Base-by-base conservation (phyloP, 1,139 yeast species). In the Geotrichum citri-aurantii region DNA sequence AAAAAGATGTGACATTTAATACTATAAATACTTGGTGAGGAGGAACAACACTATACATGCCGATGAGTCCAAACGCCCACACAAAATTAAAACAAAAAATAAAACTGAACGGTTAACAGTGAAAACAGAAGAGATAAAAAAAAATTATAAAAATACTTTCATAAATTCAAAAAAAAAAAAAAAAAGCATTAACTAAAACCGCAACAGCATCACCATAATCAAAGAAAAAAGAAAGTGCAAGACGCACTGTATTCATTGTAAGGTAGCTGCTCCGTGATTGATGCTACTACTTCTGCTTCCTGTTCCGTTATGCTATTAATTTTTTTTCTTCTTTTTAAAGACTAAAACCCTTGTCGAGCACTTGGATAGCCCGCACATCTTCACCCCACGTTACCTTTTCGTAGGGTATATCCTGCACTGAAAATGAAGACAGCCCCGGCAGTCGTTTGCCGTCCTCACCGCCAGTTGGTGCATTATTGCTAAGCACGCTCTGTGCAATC, bases 301-400 rank as follows among this genome's bases (percentile, higher is more conserved):
- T 48, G 23, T 26, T 26, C 21, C 27, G 8, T 48, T n/a, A 12
- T 11, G 33, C 50, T 24, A 21, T 21, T 11, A 10, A 11, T 14
- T 21, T 48, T 24, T 29, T 23, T 10, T 29, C 3, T 12, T 11
- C 3, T 4, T 12, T 2, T 31, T 52, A 52, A 11, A 59, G 54
- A 33, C 60, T 62, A 48, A 68, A 65, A 29, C 68, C 64, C 52
- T 64, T 60, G 57, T 71, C 71, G 48, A 71, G 65, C 14, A 67
- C 72, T 53, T 68, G 67, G 46, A 70, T 68, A 26, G 72, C 72
- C 8, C 73, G 61, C 24, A 64, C 64, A 55, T 70, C 73, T 58
- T 70, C 73, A 31, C 68, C 66, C 67, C 70, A 70, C 19, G 63
- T 55, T 8, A 64, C 66, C 55, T 65, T 65, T 14, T 65, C 69